Evolutionary conservation across 2,329 filamentous ascomycete genomes (phyloP).

Genomic region (Stagonosporopsis rhizophila): DNA sequence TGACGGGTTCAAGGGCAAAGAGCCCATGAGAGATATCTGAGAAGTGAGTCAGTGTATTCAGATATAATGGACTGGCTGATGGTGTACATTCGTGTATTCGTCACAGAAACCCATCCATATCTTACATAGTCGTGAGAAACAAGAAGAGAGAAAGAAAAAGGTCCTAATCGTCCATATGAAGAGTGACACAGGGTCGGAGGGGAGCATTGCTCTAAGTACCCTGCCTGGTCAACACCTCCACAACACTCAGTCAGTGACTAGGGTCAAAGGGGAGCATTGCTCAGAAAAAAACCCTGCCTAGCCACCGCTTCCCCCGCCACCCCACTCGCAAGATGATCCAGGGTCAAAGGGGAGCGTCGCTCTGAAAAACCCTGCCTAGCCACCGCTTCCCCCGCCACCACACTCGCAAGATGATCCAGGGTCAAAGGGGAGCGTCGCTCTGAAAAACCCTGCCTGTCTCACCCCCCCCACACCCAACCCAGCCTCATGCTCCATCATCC

Average conservation of each 20-base stretch:
- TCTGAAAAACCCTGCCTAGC: constrained; percentile 7
- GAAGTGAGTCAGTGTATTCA: neutral
- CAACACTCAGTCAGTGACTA: neutral
- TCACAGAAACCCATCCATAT: neutral
- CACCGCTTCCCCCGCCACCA: neutral
- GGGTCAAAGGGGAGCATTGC: constrained; percentile 9
- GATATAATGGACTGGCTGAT: neutral
- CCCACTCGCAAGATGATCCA: neutral
- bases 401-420: neutral
- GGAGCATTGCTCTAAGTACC: neutral
- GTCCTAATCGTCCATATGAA: neutral
- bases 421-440: constrained; percentile 5
- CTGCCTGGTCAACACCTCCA: neutral
- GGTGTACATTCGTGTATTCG: constrained; percentile 1
- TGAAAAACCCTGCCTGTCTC: constrained; percentile 8
- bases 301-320: neutral
- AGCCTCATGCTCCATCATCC: too few species aligned
- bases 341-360: constrained; percentile 3
- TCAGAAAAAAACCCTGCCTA: constrained; percentile 6
- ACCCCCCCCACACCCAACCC: too few species aligned
- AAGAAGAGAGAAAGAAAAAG: neutral
- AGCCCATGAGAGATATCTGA: neutral
- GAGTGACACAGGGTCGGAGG: neutral
- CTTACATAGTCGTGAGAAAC: constrained; percentile 1
- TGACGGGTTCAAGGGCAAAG: neutral